Percentiles rank a stretch among this genome's conserved stretches.
phyloP scores from a whole-genome alignment of 1,139 yeast genomes.

The Candida sp. region DNA sequence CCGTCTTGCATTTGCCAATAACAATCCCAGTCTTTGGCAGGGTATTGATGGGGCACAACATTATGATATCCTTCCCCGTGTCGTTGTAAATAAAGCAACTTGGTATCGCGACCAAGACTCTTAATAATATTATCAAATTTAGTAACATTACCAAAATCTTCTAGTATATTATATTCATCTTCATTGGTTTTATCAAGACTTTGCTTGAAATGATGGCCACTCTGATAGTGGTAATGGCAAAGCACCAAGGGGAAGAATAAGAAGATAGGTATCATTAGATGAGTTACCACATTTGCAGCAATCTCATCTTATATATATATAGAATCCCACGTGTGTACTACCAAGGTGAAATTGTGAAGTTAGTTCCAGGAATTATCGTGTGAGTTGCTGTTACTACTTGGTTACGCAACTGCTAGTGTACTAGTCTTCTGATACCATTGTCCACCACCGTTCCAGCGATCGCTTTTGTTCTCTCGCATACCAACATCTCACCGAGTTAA shows the following conservation, averaged over 20 bases:
- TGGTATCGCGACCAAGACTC: slow-evolving; percentile 9
- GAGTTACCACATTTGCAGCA: background rate
- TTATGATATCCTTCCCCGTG: slow-evolving; percentile 44
- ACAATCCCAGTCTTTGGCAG: slow-evolving; percentile 27
- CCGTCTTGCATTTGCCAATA: slow-evolving; percentile 29
- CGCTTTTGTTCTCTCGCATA: too few relatives aligned
- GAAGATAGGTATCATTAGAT: background rate
- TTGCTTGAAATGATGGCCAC: slow-evolving; percentile 15
- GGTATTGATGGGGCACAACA: slow-evolving; percentile 19
- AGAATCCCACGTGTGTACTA: background rate
- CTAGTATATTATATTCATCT: slow-evolving; percentile 4
- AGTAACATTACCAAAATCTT: slow-evolving; percentile 7
- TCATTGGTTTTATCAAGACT: slow-evolving; percentile 12
- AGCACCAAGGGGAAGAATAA: background rate
- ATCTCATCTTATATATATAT: background rate
- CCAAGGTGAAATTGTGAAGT: background rate
- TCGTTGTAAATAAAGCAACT: slow-evolving; percentile 34
- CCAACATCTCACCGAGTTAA: too few relatives aligned
- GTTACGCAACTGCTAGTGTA: too few relatives aligned
- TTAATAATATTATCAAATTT: slow-evolving; percentile 2
- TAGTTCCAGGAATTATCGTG: too few relatives aligned
- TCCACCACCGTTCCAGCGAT: too few relatives aligned
- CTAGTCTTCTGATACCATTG: too few relatives aligned
- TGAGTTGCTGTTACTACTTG: too few relatives aligned
- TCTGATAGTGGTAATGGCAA: background rate